Percentiles rank a stretch among this genome's conserved stretches.
phyloP scores from a whole-genome alignment of 192 early-diverging fungal species.

The Fimicolochytrium jonesii region DNA sequence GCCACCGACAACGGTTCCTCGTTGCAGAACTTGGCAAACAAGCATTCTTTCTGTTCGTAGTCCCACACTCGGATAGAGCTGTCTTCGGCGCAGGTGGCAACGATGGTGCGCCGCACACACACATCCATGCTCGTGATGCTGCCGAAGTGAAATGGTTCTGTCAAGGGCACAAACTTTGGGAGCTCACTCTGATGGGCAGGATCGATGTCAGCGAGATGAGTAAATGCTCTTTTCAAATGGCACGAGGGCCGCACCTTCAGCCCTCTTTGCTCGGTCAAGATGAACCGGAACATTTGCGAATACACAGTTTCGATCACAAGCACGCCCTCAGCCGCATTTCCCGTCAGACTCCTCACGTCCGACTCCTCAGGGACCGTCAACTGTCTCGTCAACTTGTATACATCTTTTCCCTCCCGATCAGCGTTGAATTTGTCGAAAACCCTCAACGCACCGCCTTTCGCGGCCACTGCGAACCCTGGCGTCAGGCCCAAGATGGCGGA shows the following conservation, averaged over 20 bases:
- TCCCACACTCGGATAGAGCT: constrained; percentile 53
- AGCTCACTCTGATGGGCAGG: constrained; percentile 30
- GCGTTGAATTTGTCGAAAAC: constrained; percentile 29
- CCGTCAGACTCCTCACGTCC: constrained; percentile 30
- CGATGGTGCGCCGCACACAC: constrained; percentile 51
- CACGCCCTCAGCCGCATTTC: constrained; percentile 38
- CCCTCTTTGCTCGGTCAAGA: constrained; percentile 7
- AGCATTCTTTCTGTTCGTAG: constrained; percentile 44
- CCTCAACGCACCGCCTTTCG: constrained; percentile 26
- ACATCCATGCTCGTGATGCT: constrained; percentile 45
- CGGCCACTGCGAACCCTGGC: constrained; percentile 37
- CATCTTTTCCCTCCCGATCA: constrained; percentile 2
- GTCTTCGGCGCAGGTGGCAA: constrained; percentile 48
- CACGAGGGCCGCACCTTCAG: neutral
- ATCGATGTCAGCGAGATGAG: too few relatives aligned
- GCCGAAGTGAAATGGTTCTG: constrained; percentile 47
- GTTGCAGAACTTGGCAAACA: constrained; percentile 48
- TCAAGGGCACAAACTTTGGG: constrained; percentile 27
- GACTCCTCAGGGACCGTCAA: constrained; percentile 22
- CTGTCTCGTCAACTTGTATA: constrained; percentile 13
- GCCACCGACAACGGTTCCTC: constrained; percentile 51
- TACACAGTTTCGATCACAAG: constrained; percentile 32
- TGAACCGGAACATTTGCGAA: constrained; percentile 31
- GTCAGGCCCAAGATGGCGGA: constrained; percentile 13
- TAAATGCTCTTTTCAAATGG: neutral